Conservation (phyloP, 1,139 yeast genomes). For the Suhomyces chickasaworum region DNA sequence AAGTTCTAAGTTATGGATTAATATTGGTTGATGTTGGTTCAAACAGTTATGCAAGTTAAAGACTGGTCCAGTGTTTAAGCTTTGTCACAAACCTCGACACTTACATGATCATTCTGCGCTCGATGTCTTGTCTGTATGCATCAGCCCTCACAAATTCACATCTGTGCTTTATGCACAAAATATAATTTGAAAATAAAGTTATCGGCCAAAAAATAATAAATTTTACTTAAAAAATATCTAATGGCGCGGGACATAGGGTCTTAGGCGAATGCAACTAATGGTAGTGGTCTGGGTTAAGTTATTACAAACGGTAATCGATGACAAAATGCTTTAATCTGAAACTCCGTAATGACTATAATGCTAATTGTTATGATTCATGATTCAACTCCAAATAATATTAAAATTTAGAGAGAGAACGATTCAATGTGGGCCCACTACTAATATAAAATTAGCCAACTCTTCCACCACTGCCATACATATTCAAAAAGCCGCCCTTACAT, state of each 20-base stretch:
- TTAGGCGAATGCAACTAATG: slow-evolving; percentile 4
- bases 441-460: background rate
- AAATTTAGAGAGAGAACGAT: slow-evolving; percentile 2
- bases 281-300: background rate
- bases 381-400: background rate
- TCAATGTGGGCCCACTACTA: background rate
- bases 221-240: slow-evolving; percentile 1
- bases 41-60: background rate
- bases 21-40: background rate
- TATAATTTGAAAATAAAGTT: slow-evolving; percentile 3
- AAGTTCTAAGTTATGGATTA: no score
- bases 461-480: background rate
- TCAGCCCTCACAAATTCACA: slow-evolving; percentile 7
- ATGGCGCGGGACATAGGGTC: slow-evolving; percentile 4
- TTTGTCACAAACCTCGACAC: slow-evolving; percentile 7
- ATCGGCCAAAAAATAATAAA: slow-evolving; percentile 6
- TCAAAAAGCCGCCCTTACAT: background rate
- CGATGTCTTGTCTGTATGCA: slow-evolving; percentile 8
- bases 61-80: background rate
- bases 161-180: slow-evolving; percentile 5
- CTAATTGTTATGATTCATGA: background rate
- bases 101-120: background rate
- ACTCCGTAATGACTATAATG: background rate
- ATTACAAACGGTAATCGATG: slow-evolving; percentile 7
- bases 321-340: background rate